phyloP scores from a whole-genome alignment of 225 moss, liverwort and hornwort genomes.

The Rhytidiadelphus loreus region DNA sequence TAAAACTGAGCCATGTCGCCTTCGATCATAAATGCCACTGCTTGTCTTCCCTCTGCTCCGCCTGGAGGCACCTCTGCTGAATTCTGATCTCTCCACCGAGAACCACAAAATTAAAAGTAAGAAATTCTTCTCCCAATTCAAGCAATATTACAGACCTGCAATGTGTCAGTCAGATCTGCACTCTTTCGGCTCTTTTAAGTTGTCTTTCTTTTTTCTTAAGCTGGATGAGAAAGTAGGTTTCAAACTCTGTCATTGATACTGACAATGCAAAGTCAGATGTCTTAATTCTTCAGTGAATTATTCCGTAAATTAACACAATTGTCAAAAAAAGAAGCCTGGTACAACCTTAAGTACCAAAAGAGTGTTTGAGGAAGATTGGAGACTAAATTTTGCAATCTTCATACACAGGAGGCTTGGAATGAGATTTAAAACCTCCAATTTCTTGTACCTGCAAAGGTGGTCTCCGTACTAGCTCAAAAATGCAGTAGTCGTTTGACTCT shows the following conservation, averaged over 20 bases:
- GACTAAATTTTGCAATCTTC: neutral
- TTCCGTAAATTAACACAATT: neutral
- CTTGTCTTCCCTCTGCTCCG: conserved; percentile 24
- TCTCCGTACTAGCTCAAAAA: neutral
- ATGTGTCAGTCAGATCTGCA: neutral
- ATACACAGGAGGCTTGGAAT: neutral
- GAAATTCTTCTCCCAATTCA: neutral
- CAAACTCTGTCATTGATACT: neutral
- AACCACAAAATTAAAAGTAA: neutral
- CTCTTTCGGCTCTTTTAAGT: neutral
- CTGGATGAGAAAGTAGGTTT: neutral
- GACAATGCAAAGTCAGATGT: neutral
- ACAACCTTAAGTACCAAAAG: neutral
- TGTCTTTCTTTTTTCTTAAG: neutral
- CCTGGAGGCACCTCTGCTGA: conserved; percentile 15
- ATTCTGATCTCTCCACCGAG: conserved; percentile 2
- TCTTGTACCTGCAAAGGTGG: neutral
- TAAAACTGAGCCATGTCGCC: conserved; percentile 37
- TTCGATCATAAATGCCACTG: conserved; percentile 32
- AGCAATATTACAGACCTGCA: neutral
- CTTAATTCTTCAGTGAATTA: too few relatives aligned
- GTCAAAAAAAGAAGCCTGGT: neutral
- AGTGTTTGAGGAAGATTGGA: neutral
- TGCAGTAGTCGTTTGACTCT: neutral
- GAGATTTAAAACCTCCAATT: neutral